These are phyloP conservation scores for Novymonas esmeraldas DNA, from an alignment of 208 protist species.

Conservation along the genomic window DNA sequence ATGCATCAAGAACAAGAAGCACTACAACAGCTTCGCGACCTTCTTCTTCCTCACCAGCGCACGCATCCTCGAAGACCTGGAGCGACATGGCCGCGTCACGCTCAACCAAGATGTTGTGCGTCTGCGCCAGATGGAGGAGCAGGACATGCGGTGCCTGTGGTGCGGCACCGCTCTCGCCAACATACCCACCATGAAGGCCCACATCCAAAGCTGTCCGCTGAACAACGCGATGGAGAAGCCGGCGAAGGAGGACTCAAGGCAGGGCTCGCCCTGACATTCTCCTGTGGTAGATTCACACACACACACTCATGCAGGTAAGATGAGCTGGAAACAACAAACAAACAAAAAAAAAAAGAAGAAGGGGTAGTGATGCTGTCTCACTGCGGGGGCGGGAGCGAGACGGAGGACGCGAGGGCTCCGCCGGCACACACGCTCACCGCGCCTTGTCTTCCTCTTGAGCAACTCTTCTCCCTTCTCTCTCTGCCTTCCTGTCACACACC, in stretches of 20 bases:
- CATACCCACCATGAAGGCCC: slow-evolving; percentile 66
- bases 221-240: slow-evolving; percentile 44
- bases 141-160: slow-evolving; percentile 83
- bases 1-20: slow-evolving; percentile 82
- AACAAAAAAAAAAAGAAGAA: background rate
- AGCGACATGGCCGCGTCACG: slow-evolving; percentile 61
- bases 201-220: slow-evolving; percentile 53
- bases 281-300: background rate
- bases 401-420: background rate
- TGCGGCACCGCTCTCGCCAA: slow-evolving; percentile 58
- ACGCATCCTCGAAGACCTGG: slow-evolving; percentile 66
- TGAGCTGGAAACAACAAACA: background rate
- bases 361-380: too few species aligned
- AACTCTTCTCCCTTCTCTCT: too few species aligned
- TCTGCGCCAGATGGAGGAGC: slow-evolving; percentile 66
- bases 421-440: background rate
- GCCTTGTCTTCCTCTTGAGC: too few species aligned
- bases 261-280: too few species aligned
- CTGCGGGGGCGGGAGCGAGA: too few species aligned
- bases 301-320: background rate
- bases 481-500: too few species aligned
- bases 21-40: slow-evolving; percentile 93
- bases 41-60: slow-evolving; percentile 81
- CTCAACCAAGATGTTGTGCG: slow-evolving; percentile 65
- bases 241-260: background rate